Percentiles rank a stretch among this genome's conserved stretches.
These are phyloP conservation scores for Carex cristatella DNA, from an alignment of 176 grass and related monocot genomes.

Conservation along the genomic window DNA sequence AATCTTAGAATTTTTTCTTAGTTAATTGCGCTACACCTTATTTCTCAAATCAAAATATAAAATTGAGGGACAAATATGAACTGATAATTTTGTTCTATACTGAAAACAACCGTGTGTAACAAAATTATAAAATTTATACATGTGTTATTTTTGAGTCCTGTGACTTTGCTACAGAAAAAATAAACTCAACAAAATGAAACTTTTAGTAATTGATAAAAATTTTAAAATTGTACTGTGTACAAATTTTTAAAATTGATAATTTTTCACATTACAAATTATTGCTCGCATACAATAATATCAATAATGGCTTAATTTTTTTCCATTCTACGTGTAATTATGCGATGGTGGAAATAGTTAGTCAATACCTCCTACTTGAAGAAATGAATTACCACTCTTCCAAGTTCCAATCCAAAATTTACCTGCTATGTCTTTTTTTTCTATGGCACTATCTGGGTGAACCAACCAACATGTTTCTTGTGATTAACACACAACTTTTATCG, in stretches of 20 bases:
- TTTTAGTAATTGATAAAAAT: background rate
- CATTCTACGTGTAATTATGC: background rate
- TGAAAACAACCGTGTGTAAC: too few species aligned
- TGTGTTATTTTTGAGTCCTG: too few species aligned
- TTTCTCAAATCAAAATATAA: too few species aligned
- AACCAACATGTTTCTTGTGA: constrained; percentile 11
- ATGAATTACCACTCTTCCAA: background rate
- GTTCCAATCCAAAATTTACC: background rate
- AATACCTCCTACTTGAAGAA: background rate
- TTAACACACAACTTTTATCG: background rate
- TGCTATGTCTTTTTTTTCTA: background rate
- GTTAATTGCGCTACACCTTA: rapidly evolving
- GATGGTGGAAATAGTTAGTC: background rate
- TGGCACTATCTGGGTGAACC: constrained; percentile 12
- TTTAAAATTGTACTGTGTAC: background rate
- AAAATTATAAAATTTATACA: too few species aligned
- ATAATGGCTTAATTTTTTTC: background rate
- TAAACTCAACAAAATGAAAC: background rate
- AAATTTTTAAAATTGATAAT: background rate
- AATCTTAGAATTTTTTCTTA: too few species aligned
- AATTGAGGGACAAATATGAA: too few species aligned
- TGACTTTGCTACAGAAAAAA: too few species aligned
- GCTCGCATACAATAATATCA: background rate
- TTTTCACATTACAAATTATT: background rate
- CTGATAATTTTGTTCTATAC: too few species aligned